Base-by-base conservation (phyloP, 176 grass and related monocot genomes). In the Triticum turgidum region DNA sequence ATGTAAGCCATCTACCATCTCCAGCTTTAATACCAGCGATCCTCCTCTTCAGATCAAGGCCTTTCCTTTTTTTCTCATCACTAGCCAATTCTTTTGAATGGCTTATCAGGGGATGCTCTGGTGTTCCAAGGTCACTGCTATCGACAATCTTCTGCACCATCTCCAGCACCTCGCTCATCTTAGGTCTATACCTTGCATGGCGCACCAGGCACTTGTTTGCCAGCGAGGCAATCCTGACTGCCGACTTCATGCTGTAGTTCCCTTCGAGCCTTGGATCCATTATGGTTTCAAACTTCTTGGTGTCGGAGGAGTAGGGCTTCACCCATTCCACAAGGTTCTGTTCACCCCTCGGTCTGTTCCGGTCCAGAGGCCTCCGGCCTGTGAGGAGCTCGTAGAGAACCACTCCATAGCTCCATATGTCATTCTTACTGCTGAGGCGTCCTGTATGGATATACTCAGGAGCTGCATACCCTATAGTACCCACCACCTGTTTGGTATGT, bases 371-470 rank as follows among this genome's bases (percentile, higher is more conserved):
- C 7, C 87, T 89, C 41, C 96, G 88, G 13, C 96, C 96, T 4
- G 96, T 98, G 67, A 98, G 88, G 25, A 98, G 90, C 44, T 98
- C 96, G 12, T 91, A 95, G 17, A 98, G 89, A 32, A 98, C 93
- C 0, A 98, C 84, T 3, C 96, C 96, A 5, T 94, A 98, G 80
- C 91, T 96, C 92, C 93, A 98, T 58, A 98, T 93, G 64, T 98
- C 96, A 39, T 88, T 96, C 92, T 96, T 98, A 51, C 88, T 89
- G 73, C 91, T 95, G 61, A 98, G 88, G 9, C 88, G 93, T 12
- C 93, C 96, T 11, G 96, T 98, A 14, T 96, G 93, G 84, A 98
- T 92, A 64, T 98, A 98, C 84, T 98, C 96, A 13, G 96, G 96
- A 89, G 96, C 92, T 80, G 93, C 93, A 52, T 98, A 98, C 66